A percentile compares a stretch with the other conserved stretches of the same genome.
These are phyloP conservation scores for Fraxinus anomala DNA, from an alignment of 257 asterid genomes.

Conservation along the genomic window DNA sequence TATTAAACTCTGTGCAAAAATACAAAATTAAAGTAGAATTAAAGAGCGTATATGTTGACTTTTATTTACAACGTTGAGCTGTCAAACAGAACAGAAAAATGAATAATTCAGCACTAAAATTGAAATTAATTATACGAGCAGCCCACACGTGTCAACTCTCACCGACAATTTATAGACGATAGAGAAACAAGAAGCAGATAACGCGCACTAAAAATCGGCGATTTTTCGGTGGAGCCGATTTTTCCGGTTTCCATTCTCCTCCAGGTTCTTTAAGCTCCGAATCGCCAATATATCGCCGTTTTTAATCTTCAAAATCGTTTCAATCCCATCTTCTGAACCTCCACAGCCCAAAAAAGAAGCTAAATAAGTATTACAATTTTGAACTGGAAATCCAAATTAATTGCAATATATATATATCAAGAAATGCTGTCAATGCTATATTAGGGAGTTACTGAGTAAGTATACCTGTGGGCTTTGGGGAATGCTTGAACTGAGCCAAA, in stretches of 20 bases:
- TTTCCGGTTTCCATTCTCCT: slow-evolving; percentile 28
- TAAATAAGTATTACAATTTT: background rate
- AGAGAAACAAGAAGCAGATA: background rate
- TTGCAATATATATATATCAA: too few species aligned
- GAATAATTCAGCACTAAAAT: background rate
- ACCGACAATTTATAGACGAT: slow-evolving; percentile 20
- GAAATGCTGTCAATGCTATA: too few species aligned
- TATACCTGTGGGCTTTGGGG: slow-evolving; percentile 39
- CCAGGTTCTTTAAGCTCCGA: slow-evolving; percentile 60
- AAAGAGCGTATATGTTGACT: background rate
- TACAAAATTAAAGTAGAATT: background rate
- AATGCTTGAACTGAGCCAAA: slow-evolving; percentile 52
- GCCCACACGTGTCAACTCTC: slow-evolving; percentile 32
- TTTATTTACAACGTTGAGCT: background rate
- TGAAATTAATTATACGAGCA: background rate
- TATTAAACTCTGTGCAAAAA: too few species aligned
- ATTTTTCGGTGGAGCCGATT: slow-evolving; percentile 67
- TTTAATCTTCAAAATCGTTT: slow-evolving; percentile 35
- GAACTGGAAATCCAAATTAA: background rate
- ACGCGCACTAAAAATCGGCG: slow-evolving; percentile 41
- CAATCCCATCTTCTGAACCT: slow-evolving; percentile 36
- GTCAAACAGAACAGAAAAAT: background rate
- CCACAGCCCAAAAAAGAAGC: background rate
- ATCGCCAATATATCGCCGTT: slow-evolving; percentile 52
- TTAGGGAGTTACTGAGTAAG: too few species aligned